Conservation (phyloP, 106 monocot genomes). For the Acorus calamus region DNA sequence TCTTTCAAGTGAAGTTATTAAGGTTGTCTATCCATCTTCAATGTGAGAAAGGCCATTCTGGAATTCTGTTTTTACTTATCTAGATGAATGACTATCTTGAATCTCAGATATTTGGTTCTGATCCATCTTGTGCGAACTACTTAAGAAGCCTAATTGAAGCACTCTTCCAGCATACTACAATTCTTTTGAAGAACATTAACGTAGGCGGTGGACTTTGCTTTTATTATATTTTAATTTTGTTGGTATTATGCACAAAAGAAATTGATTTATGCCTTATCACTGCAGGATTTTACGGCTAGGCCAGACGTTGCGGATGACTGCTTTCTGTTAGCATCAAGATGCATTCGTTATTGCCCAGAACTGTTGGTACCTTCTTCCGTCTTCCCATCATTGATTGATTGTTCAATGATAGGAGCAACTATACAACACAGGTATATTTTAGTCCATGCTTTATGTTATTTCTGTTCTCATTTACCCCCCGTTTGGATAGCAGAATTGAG, state of each 20-base stretch:
- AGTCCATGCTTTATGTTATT: not conserved
- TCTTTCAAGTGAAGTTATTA: slow-evolving; percentile 98
- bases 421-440: slow-evolving; percentile 64
- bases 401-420: slow-evolving; percentile 75
- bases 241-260: too few relatives aligned
- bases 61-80: not conserved
- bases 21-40: slow-evolving; percentile 23
- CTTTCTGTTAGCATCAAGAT: slow-evolving; percentile 91
- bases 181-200: slow-evolving; percentile 64
- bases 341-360: slow-evolving; percentile 90
- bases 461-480: too few relatives aligned
- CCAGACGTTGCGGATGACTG: slow-evolving; percentile 97
- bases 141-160: slow-evolving; percentile 64
- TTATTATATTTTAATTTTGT: not conserved
- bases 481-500: too few relatives aligned
- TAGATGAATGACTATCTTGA: slow-evolving; percentile 4
- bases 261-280: not conserved
- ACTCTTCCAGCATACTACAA: slow-evolving; percentile 80
- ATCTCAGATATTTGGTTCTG: slow-evolving; percentile 85
- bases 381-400: slow-evolving; percentile 62
- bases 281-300: slow-evolving; percentile 88
- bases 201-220: slow-evolving; percentile 20
- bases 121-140: slow-evolving; percentile 71
- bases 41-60: too few relatives aligned
- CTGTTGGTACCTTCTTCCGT: slow-evolving; percentile 67